Evolutionary conservation across 345 rosid species (phyloP).

Genomic region (Lepidium africanum): DNA sequence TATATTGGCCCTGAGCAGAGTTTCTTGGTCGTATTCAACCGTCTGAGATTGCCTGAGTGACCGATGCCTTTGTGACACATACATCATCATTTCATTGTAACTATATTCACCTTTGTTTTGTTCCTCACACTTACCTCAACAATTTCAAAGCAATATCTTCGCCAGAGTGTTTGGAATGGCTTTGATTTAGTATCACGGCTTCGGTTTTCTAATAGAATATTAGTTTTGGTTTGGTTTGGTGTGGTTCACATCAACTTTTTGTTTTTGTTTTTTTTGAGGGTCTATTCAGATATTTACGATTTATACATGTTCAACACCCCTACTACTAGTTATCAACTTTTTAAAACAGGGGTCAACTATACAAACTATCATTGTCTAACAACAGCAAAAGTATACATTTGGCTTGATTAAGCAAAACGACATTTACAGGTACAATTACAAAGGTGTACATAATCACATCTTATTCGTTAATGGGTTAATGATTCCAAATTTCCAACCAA

Average conservation of each 20-base stretch:
- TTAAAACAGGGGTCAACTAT: background rate
- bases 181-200: background rate
- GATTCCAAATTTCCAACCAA: too few relatives aligned
- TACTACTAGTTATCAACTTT: background rate
- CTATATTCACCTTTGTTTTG: background rate
- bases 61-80: slow-evolving; percentile 41
- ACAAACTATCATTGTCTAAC: background rate
- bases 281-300: background rate
- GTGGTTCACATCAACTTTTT: background rate
- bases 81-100: background rate
- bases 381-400: background rate
- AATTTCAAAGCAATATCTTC: background rate
- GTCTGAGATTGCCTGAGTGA: slow-evolving; percentile 68
- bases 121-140: background rate
- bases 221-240: background rate
- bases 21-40: slow-evolving; percentile 86
- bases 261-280: background rate
- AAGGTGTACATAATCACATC: too few relatives aligned
- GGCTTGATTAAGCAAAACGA: background rate
- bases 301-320: background rate
- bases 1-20: slow-evolving; percentile 80
- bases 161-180: background rate
- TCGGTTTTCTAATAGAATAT: background rate
- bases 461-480: too few relatives aligned
- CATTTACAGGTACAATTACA: too few relatives aligned